A percentile compares a stretch with the other conserved stretches of the same genome.
phyloP scores from a whole-genome alignment of 2,329 filamentous ascomycete species.

The Neoarthrinium moseri region DNA sequence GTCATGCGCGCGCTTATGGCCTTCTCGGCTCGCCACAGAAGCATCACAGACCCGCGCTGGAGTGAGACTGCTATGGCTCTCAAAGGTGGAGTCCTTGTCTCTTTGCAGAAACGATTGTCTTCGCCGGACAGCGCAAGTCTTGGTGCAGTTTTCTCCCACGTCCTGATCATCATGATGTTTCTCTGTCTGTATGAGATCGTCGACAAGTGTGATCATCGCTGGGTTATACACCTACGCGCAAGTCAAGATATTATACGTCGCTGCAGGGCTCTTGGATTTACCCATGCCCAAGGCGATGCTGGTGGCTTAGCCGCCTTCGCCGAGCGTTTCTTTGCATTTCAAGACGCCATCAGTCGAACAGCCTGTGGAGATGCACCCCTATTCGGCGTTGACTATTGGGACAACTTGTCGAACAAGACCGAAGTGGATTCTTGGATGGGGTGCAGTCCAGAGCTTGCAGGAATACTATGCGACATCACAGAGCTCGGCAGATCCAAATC shows the following conservation, averaged over 20 bases:
- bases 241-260: slow-evolving; percentile 44
- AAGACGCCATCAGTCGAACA: slow-evolving; percentile 49
- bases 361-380: slow-evolving; percentile 45
- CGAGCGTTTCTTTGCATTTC: slow-evolving; percentile 49
- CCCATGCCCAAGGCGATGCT: neutral
- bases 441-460: slow-evolving; percentile 44
- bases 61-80: slow-evolving; percentile 17
- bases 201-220: slow-evolving; percentile 29
- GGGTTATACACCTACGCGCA: slow-evolving; percentile 46
- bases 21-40: slow-evolving; percentile 14
- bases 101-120: slow-evolving; percentile 31
- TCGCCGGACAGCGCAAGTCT: slow-evolving; percentile 17
- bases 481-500: slow-evolving; percentile 40
- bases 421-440: slow-evolving; percentile 44
- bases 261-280: slow-evolving; percentile 20
- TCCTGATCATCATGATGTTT: slow-evolving; percentile 42
- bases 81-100: slow-evolving; percentile 33
- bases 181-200: slow-evolving; percentile 44
- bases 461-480: slow-evolving; percentile 44
- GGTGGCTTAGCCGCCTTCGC: slow-evolving; percentile 29
- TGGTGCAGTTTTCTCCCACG: slow-evolving; percentile 24
- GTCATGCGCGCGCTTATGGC: slow-evolving; percentile 13
- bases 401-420: slow-evolving; percentile 14
- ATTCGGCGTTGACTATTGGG: slow-evolving; percentile 48
- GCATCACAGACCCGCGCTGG: slow-evolving; percentile 10